Base-by-base conservation (phyloP, 805 yeast species). In the Hanseniaspora meyeri region DNA sequence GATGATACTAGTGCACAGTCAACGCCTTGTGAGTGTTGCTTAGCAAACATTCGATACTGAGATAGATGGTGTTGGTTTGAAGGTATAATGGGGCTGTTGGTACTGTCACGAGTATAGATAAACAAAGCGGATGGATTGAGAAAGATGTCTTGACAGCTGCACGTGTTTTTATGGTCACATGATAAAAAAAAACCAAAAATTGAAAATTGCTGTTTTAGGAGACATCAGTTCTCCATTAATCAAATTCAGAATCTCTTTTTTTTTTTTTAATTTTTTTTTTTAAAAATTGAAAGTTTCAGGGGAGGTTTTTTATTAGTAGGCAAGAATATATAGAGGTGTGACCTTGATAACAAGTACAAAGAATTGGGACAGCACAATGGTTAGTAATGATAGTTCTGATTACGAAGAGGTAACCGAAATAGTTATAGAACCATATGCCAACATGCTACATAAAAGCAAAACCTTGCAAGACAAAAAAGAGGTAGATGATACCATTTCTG, bases 1-100 rank as follows among this genome's bases (percentile, higher is more conserved):
- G 54, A 19, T 1, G 54, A 51, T 1, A 51, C 40, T 12, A 51
- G 14, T 4, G 54, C 54, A 51, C 54, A 51, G 37, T 51, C 54
- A 34, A 10, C 20, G 17, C 34, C 43, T 4, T 42, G 9, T 5
- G 34, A 4, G 34, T 51, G 31, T 17, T 51, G 54, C 42, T 14
- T 29, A 1, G 27, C 19, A 39, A 24, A 39, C 53, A 49, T 49
- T 12, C 14, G 14, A 20, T 7, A 5, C 8, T 36, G n/a, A 10
- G 6, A n/a, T 36, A 36, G 7, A 1, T 10, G 38, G 38, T 14
- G 16, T 5, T 12, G 16, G 14, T 2, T 36, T 6, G n/a, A 5
- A 9, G 17, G 17, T 20, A 9, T 40, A 5, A 16, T 12, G 27
- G 27, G 27, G 27, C 27, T 4, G 27, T 24, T 4, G 19, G 19